Conservation (phyloP, 2,329 filamentous ascomycete genomes). For the Alternaria brassicicola region DNA sequence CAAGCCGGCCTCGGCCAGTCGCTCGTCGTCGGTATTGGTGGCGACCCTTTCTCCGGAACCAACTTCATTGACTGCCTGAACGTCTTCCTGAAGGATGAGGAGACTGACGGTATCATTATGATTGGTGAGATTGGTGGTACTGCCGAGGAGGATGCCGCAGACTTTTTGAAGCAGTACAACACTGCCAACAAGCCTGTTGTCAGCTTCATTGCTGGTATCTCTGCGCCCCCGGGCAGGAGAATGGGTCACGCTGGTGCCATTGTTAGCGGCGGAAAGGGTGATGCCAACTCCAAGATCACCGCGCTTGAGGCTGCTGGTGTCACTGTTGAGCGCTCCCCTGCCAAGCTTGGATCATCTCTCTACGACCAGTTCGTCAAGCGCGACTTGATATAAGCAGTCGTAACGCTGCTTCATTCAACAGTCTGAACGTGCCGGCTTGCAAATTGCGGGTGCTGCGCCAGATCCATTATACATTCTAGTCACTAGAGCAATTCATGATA, state of each 20-base stretch:
- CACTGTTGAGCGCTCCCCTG: slow-evolving; percentile 83
- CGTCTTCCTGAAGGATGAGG: slow-evolving; percentile 93
- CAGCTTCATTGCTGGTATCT: slow-evolving; percentile 98
- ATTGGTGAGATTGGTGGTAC: slow-evolving; percentile 98
- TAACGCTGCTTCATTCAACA: slow-evolving; percentile 18
- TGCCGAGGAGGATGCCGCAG: slow-evolving; percentile 96
- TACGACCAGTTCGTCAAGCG: slow-evolving; percentile 95
- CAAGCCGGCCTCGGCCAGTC: slow-evolving; percentile 96
- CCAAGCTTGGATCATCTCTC: slow-evolving; percentile 88
- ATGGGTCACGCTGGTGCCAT: slow-evolving; percentile 99
- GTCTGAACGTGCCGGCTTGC: slow-evolving; percentile 25
- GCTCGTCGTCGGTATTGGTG: slow-evolving; percentile 96
- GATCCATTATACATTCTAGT: slow-evolving; percentile 46
- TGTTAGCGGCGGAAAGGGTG: slow-evolving; percentile 95
- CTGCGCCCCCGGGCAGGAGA: slow-evolving; percentile 89
- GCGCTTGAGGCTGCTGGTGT: slow-evolving; percentile 93
- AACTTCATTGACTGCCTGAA: slow-evolving; percentile 99
- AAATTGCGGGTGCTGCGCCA: slow-evolving; percentile 29
- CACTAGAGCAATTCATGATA: slow-evolving; percentile 37
- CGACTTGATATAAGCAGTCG: slow-evolving; percentile 78
- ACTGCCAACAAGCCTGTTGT: slow-evolving; percentile 94
- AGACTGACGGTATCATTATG: slow-evolving; percentile 99
- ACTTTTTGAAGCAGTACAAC: slow-evolving; percentile 93
- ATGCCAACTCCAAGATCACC: slow-evolving; percentile 96
- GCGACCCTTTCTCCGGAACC: slow-evolving; percentile 97